These are phyloP conservation scores for Paramyrothecium sp. DNA, from an alignment of 2,329 filamentous ascomycete species.

Conservation along the genomic window DNA sequence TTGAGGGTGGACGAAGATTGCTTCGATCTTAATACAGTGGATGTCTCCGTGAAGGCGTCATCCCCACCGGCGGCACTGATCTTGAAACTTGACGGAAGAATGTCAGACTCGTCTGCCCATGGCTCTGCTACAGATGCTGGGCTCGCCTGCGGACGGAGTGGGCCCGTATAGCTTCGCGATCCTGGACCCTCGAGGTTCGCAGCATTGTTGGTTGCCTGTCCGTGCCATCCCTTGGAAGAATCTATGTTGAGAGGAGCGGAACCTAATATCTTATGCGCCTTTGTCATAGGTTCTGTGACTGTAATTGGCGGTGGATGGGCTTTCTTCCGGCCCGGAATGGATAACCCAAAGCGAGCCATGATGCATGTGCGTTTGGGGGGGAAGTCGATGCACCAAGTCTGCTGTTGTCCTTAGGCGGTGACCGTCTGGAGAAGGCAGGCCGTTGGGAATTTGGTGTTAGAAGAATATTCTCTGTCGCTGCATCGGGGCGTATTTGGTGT, in stretches of 20 bases:
- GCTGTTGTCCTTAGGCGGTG: neutral
- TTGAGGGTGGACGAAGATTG: constrained; percentile 54
- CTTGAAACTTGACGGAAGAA: constrained; percentile 33
- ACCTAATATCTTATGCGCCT: constrained; percentile 51
- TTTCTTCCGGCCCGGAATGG: constrained; percentile 47
- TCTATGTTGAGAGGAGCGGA: constrained; percentile 43
- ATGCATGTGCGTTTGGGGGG: neutral
- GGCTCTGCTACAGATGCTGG: neutral
- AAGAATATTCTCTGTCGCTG: too few relatives aligned
- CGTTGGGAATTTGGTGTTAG: too few relatives aligned
- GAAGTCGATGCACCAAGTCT: neutral
- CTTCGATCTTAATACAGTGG: constrained; percentile 42
- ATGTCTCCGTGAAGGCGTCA: constrained; percentile 27
- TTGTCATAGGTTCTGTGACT: constrained; percentile 40
- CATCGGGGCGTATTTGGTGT: neutral
- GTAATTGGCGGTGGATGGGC: constrained; percentile 24
- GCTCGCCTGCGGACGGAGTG: neutral
- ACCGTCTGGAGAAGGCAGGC: too few relatives aligned
- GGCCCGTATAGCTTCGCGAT: constrained; percentile 16
- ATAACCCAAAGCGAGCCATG: constrained; percentile 49
- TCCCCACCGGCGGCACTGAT: constrained; percentile 13
- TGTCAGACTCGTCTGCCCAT: constrained; percentile 48
- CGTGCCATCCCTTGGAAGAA: constrained; percentile 38
- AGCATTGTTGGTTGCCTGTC: constrained; percentile 42
- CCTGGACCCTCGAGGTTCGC: constrained; percentile 40